Evolutionary conservation across 2,329 filamentous ascomycete species (phyloP).

Genomic region (Alternaria novae-zelandiae): DNA sequence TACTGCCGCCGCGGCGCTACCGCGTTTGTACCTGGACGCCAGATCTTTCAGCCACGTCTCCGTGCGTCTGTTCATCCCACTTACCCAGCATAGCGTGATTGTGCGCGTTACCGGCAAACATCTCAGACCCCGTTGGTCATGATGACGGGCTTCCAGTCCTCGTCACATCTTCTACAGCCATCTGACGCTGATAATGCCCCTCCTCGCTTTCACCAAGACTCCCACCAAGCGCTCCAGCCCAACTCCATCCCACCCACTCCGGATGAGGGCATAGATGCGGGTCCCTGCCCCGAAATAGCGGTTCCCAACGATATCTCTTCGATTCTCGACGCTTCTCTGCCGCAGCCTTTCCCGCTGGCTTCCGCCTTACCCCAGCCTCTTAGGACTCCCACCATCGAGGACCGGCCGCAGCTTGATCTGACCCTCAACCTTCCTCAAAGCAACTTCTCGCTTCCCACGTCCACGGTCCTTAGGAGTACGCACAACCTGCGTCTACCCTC

Average conservation of each 20-base stretch:
- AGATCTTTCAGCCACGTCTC: constrained; percentile 36
- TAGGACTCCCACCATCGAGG: constrained; percentile 35
- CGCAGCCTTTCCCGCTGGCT: constrained; percentile 39
- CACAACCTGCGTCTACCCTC: constrained; percentile 59
- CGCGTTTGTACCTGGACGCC: constrained; percentile 28
- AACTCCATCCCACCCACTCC: constrained; percentile 30
- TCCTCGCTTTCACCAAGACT: constrained; percentile 5
- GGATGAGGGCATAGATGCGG: constrained; percentile 21
- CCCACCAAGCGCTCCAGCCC: not conserved
- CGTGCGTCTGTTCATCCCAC: constrained; percentile 23
- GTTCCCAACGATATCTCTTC: constrained; percentile 23
- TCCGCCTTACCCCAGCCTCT: constrained; percentile 26
- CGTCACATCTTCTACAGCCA: constrained; percentile 17
- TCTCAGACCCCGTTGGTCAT: constrained; percentile 18
- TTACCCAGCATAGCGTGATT: constrained; percentile 19
- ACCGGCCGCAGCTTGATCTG: constrained; percentile 34
- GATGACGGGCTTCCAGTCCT: constrained; percentile 18
- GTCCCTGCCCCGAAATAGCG: constrained; percentile 19
- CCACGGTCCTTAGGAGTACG: constrained; percentile 38
- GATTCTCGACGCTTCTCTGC: constrained; percentile 38
- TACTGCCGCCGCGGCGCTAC: constrained; percentile 26
- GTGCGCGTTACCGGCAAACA: constrained; percentile 16
- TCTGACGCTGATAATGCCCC: constrained; percentile 16
- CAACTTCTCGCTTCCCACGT: constrained; percentile 39
- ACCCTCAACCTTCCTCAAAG: constrained; percentile 33